Evolutionary conservation across 805 yeast species (phyloP).

Genomic region (Zygotorulaspora danielsina): DNA sequence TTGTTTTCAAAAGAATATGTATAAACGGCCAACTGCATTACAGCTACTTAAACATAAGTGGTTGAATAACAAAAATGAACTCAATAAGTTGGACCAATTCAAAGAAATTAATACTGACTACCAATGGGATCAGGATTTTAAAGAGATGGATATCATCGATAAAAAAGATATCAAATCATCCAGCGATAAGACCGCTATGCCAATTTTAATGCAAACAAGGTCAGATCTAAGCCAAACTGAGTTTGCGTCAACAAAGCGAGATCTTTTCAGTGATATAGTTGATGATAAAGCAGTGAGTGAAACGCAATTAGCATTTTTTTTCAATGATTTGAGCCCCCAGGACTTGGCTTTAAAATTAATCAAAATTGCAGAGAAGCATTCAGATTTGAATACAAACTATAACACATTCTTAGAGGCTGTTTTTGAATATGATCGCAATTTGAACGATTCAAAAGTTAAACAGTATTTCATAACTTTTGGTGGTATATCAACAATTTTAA

Average conservation of each 20-base stretch:
- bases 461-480: conserved; percentile 25
- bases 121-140: conserved; percentile 31
- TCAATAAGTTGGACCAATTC: conserved; percentile 22
- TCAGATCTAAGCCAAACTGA: background rate
- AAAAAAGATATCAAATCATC: background rate
- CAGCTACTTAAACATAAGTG: conserved; percentile 60
- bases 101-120: conserved; percentile 23
- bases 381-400: conserved; percentile 1
- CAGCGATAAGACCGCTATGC: background rate
- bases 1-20: conserved; percentile 72
- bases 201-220: background rate
- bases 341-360: conserved; percentile 6
- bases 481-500: conserved; percentile 22
- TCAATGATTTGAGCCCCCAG: conserved; percentile 5
- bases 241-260: background rate
- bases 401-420: conserved; percentile 9
- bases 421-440: conserved; percentile 23
- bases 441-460: conserved; percentile 22
- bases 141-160: conserved; percentile 13
- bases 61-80: conserved; percentile 17
- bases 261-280: background rate
- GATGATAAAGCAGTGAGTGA: background rate
- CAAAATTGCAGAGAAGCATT: background rate
- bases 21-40: conserved; percentile 59
- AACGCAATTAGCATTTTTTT: conserved; percentile 6